Evolutionary conservation across 2,329 filamentous ascomycete genomes (phyloP), one percentile per base, ranked within the genome.

Genomic region (Emmonsiellopsis sp.): DNA sequence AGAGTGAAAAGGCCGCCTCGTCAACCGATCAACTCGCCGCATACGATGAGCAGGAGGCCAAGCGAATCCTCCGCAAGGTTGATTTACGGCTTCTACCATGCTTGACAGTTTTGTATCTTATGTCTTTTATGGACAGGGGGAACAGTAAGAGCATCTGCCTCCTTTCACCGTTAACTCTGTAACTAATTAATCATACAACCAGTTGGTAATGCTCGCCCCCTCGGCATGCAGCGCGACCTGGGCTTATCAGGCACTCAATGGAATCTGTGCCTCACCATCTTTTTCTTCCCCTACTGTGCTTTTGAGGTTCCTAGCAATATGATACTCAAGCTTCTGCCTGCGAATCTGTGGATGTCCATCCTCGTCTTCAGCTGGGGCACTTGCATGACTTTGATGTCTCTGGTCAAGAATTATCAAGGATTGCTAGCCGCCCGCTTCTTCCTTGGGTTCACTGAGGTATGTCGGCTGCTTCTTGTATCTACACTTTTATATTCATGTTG

Each of bases 331-430:
- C 61, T 77, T 49, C 8, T 37, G 36, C 73, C 76, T 5, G 80
- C 77, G 2, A 75, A 72, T 1, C 58, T 76, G 49, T 80, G 75
- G 72, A 74, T 80, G 21, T 72, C 75, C 6, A 71, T 65, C 56
- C 75, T 80, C 59, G 77, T 75, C 65, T 57, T 73, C 42, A 58
- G 56, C 53, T 44, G 10, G 64, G 68, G 66, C 59, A 59, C 27
- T n/a, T 55, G 60, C 17, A 58, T 57, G 45, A 61, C 56, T 0
- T 61, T 71, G 31, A 75, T 76, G 65, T 79, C 79, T n/a, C 59
- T 76, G 10, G 75, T 81, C 13, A 59, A 71, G 7, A 74, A 69
- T 60, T 78, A 73, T 51, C 61, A 63, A 2, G 75, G 76, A 0
- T 73, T 80, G n/a, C 65, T 82, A 60, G 68, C 67, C 57, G 63